Evolutionary conservation across 169 alveolate genomes (phyloP).

Genomic region (Plasmodium fragile): DNA sequence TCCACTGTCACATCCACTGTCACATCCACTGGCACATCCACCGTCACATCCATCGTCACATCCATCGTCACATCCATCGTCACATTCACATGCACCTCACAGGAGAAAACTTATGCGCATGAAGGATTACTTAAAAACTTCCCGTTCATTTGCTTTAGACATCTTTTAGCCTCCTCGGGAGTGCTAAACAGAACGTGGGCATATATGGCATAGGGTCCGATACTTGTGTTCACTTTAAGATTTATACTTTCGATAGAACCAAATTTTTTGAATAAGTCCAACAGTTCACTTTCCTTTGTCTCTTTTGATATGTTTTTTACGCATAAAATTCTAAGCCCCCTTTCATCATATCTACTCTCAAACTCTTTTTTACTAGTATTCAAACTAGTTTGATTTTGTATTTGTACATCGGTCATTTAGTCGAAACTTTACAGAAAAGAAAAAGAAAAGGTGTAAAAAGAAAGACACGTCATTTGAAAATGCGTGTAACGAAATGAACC

Average conservation of each 20-base stretch:
- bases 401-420: conserved; percentile 75
- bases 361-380: conserved; percentile 54
- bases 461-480: conserved; percentile 24
- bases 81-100: no score
- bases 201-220: conserved; percentile 75
- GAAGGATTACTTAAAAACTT: conserved; percentile 66
- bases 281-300: conserved; percentile 72
- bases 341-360: conserved; percentile 74
- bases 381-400: conserved; percentile 74
- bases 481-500: conserved; percentile 9
- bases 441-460: conserved; percentile 1
- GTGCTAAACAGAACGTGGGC: conserved; percentile 75
- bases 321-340: conserved; percentile 50
- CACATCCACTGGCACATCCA: not conserved
- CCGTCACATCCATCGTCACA: not conserved
- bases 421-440: conserved; percentile 6
- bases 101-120: not conserved
- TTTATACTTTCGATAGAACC: conserved; percentile 75
- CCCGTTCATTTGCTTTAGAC: conserved; percentile 76
- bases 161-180: conserved; percentile 76
- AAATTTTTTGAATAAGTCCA: conserved; percentile 61
- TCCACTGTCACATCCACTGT: not conserved
- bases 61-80: no score
- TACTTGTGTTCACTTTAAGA: conserved; percentile 71
- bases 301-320: conserved; percentile 75